These are phyloP conservation scores for Paramecium sexaurelia DNA, from an alignment of 73 alveolate species.

Conservation along the genomic window DNA sequence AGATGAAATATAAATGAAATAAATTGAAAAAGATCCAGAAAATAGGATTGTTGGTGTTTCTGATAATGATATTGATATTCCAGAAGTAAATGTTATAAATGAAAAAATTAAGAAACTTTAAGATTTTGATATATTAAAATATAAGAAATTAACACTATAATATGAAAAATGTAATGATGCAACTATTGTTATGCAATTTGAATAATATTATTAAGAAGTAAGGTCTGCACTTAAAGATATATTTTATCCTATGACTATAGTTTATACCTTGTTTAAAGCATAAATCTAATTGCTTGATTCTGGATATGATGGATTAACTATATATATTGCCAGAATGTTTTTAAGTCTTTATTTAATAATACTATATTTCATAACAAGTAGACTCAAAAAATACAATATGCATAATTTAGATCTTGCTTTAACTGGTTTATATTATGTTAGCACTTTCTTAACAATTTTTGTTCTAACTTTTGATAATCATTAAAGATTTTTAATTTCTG, in stretches of 20 bases:
- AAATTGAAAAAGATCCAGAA: constrained; percentile 41
- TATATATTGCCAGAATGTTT: constrained; percentile 36
- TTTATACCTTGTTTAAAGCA: background rate
- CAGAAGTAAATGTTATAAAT: background rate
- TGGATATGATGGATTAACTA: background rate
- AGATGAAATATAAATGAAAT: constrained; percentile 25
- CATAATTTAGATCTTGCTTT: constrained; percentile 33
- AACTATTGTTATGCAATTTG: background rate
- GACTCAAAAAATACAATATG: constrained; percentile 43
- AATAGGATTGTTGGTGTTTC: constrained; percentile 24
- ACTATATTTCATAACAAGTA: constrained; percentile 3
- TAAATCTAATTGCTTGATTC: constrained; percentile 11
- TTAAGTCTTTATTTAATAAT: constrained; percentile 16
- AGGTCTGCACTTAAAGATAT: constrained; percentile 52
- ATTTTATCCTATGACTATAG: constrained; percentile 17
- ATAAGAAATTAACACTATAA: constrained; percentile 29
- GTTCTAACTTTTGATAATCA: background rate
- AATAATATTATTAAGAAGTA: constrained; percentile 25
- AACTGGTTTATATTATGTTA: constrained; percentile 20
- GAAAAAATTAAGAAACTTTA: background rate
- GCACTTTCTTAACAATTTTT: background rate
- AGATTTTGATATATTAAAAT: background rate
- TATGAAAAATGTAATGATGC: constrained; percentile 35
- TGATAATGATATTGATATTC: constrained; percentile 21
- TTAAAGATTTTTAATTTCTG: constrained; percentile 11